Conservation (phyloP, 352 stramenopile species). For the Phytophthora ohioensis region DNA sequence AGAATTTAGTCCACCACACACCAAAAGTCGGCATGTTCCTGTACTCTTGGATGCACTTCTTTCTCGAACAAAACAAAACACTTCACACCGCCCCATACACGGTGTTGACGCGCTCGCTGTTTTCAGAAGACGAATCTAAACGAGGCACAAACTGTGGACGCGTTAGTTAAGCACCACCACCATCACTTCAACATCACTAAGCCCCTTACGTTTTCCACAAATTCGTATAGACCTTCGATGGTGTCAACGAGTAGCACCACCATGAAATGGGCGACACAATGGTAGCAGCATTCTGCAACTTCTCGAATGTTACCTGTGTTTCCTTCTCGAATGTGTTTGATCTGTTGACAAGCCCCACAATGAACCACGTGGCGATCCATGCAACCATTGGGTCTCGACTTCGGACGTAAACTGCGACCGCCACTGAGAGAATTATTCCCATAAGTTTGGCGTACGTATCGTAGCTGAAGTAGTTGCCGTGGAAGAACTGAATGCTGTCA, state of each 20-base stretch:
- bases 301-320: conserved; percentile 27
- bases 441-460: conserved; percentile 38
- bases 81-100: too few relatives aligned
- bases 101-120: too few relatives aligned
- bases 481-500: conserved; percentile 36
- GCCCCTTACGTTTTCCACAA: too few relatives aligned
- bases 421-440: conserved; percentile 30
- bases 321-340: conserved; percentile 17
- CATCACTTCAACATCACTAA: too few relatives aligned
- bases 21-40: too few relatives aligned
- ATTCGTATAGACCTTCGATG: too few relatives aligned
- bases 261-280: neutral
- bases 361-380: conserved; percentile 34
- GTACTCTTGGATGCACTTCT: too few relatives aligned
- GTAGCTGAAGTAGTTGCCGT: conserved; percentile 38
- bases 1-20: too few relatives aligned
- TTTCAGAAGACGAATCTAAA: too few relatives aligned
- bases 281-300: conserved; percentile 24
- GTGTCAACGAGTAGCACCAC: neutral
- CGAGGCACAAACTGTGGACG: too few relatives aligned
- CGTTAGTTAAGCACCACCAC: too few relatives aligned
- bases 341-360: conserved; percentile 35
- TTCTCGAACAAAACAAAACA: too few relatives aligned
- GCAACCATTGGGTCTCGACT: conserved; percentile 35
- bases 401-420: conserved; percentile 34